Conservation (phyloP, 1,284 basidiomycete genomes). For the Apiotrichum montevideense region DNA sequence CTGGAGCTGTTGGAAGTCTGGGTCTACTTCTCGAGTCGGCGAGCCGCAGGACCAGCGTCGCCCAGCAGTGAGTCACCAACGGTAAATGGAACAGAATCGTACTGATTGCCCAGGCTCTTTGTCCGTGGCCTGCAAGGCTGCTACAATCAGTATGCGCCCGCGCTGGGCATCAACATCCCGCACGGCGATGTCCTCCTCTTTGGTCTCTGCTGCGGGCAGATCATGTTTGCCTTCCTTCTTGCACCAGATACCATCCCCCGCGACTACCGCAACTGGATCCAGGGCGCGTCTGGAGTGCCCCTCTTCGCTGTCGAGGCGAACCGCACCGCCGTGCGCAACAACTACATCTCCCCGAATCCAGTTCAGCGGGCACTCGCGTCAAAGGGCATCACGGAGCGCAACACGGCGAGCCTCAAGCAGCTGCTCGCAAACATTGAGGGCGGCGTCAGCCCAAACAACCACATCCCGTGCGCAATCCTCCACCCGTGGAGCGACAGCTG, state of each 20-base stretch:
- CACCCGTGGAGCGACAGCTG: constrained; percentile 78
- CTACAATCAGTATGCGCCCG: constrained; percentile 47
- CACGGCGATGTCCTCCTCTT: constrained; percentile 81
- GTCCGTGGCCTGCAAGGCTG: constrained; percentile 48
- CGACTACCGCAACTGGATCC: constrained; percentile 69
- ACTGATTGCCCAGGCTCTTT: constrained; percentile 34
- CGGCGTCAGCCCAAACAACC: constrained; percentile 19
- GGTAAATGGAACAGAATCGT: no score
- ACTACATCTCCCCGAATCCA: constrained; percentile 55
- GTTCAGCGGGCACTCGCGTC: constrained; percentile 56
- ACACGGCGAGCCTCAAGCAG: constrained; percentile 23
- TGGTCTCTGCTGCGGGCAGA: constrained; percentile 76
- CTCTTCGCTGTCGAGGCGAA: constrained; percentile 59
- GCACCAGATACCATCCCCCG: constrained; percentile 74
- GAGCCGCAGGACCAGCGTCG: constrained; percentile 63
- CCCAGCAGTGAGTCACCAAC: constrained; percentile 60
- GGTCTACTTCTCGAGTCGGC: constrained; percentile 77
- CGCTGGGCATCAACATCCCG: constrained; percentile 61
- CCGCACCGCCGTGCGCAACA: constrained; percentile 56
- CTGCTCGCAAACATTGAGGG: constrained; percentile 29
- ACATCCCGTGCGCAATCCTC: constrained; percentile 61
- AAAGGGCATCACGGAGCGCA: constrained; percentile 31
- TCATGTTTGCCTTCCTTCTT: constrained; percentile 76
- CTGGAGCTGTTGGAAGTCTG: constrained; percentile 70
- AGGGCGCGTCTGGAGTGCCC: constrained; percentile 62